Evolutionary conservation across 1,284 basidiomycete genomes (phyloP).

Genomic region (Cutaneotrichosporon sp.): DNA sequence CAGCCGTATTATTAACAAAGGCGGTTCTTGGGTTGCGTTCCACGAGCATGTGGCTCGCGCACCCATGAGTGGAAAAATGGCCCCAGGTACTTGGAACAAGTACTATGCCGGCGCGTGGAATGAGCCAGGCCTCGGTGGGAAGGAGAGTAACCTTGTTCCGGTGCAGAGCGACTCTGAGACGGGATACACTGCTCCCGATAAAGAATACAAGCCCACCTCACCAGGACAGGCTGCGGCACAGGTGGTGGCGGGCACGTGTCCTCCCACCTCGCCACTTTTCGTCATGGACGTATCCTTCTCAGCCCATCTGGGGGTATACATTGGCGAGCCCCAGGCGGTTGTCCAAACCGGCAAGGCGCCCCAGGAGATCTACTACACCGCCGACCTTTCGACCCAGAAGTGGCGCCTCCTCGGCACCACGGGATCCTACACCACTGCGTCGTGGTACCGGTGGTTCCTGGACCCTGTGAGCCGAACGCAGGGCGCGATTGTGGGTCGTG

Average conservation of each 20-base stretch:
- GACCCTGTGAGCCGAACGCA: conserved; percentile 9
- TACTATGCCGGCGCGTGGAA: conserved; percentile 18
- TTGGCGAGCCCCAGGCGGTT: conserved; percentile 18
- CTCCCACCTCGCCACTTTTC: conserved; percentile 17
- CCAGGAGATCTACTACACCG: conserved; percentile 20
- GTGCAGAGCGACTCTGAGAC: background rate
- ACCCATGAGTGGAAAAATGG: conserved; percentile 15
- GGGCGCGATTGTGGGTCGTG: conserved; percentile 10
- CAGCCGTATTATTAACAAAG: conserved; percentile 20
- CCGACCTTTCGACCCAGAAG: conserved; percentile 17
- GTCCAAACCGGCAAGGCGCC: conserved; percentile 16
- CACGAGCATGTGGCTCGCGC: conserved; percentile 22
- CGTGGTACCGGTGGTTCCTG: conserved; percentile 24
- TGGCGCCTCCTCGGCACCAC: conserved; percentile 20
- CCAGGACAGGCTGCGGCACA: conserved; percentile 9
- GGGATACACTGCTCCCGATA: conserved; percentile 12
- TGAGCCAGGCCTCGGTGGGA: conserved; percentile 20
- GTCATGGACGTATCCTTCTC: conserved; percentile 21
- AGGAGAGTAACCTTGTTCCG: conserved; percentile 18
- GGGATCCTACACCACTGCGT: conserved; percentile 18
- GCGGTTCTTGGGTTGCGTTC: conserved; percentile 16
- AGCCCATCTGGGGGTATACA: conserved; percentile 24
- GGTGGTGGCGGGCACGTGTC: conserved; percentile 6
- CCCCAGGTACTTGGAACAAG: conserved; percentile 17
- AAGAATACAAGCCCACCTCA: conserved; percentile 19